Percentiles rank a stretch among this genome's conserved stretches.
Evolutionary conservation across 1,139 yeast species (phyloP).

Genomic region (Arxiozyma slooffiae): DNA sequence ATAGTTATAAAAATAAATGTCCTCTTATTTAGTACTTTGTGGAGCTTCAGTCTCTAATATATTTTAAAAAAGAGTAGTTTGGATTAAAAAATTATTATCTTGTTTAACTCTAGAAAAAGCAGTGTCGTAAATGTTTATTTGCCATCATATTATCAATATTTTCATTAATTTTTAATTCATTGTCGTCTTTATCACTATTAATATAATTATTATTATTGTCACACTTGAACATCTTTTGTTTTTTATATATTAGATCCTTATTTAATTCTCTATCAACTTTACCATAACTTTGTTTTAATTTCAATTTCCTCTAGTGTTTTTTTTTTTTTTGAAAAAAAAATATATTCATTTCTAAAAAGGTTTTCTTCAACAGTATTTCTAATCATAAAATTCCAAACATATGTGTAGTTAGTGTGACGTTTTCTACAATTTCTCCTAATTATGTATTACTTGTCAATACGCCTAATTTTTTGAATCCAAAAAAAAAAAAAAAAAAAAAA

Average conservation of each 20-base stretch:
- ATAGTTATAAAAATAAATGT: background rate
- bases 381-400: constrained; percentile 86
- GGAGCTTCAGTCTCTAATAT: background rate
- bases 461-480: constrained; percentile 90
- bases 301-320: constrained; percentile 7
- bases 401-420: constrained; percentile 73
- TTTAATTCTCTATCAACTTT: background rate
- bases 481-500: too few relatives aligned
- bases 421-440: constrained; percentile 85
- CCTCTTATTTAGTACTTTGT: background rate
- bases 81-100: background rate
- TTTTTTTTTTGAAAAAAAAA: too few relatives aligned
- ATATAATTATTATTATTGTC: constrained; percentile 8
- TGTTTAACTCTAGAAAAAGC: constrained; percentile 18
- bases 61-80: background rate
- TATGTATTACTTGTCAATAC: constrained; percentile 82
- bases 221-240: constrained; percentile 1
- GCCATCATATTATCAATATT: constrained; percentile 23
- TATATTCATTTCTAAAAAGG: constrained; percentile 42
- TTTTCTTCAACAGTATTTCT: constrained; percentile 85
- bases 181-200: constrained; percentile 13
- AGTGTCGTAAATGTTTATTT: constrained; percentile 24
- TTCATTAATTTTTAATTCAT: constrained; percentile 19
- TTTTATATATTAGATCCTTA: constrained; percentile 5
- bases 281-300: background rate